Conservation (phyloP, 1,284 basidiomycete genomes). For the Trichosporon sp. region DNA sequence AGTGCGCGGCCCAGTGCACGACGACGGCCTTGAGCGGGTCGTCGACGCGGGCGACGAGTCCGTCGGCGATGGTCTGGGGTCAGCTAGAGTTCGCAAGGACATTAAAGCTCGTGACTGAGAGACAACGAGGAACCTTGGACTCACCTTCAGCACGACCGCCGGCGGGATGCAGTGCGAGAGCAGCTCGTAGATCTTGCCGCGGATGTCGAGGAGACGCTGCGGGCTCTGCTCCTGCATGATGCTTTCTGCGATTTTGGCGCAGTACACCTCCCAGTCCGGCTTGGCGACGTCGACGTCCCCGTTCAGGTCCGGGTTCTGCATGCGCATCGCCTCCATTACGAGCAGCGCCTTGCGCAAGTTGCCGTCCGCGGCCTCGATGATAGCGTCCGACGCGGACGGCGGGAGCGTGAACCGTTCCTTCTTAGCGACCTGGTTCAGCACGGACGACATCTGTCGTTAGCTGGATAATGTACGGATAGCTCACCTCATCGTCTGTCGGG, state of each 20-base stretch:
- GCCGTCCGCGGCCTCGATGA: constrained; percentile 78
- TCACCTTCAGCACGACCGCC: constrained; percentile 81
- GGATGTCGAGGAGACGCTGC: constrained; percentile 83
- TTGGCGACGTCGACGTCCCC: constrained; percentile 78
- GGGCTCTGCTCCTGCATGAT: constrained; percentile 95
- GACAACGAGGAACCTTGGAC: constrained; percentile 26
- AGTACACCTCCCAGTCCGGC: constrained; percentile 99
- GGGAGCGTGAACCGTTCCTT: constrained; percentile 81
- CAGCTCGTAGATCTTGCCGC: constrained; percentile 92
- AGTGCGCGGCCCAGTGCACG: constrained; percentile 95
- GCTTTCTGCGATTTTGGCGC: constrained; percentile 86
- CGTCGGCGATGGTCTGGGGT: constrained; percentile 80
- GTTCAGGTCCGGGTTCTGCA: constrained; percentile 84
- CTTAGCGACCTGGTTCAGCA: constrained; percentile 78
- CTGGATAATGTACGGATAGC: constrained; percentile 33
- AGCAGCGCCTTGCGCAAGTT: constrained; percentile 95
- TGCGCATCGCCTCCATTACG: constrained; percentile 91
- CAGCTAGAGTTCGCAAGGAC: not conserved
- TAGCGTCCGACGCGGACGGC: constrained; percentile 69
- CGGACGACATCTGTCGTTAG: constrained; percentile 69
- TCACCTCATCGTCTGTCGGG: constrained; percentile 74
- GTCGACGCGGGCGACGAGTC: constrained; percentile 82
- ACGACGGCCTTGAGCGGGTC: constrained; percentile 85
- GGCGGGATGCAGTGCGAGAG: constrained; percentile 98
- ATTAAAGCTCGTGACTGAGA: not conserved